A percentile compares a stretch with the other conserved stretches of the same genome.
Conservation (phyloP, 345 rosid species). For the Linum trigynum region DNA sequence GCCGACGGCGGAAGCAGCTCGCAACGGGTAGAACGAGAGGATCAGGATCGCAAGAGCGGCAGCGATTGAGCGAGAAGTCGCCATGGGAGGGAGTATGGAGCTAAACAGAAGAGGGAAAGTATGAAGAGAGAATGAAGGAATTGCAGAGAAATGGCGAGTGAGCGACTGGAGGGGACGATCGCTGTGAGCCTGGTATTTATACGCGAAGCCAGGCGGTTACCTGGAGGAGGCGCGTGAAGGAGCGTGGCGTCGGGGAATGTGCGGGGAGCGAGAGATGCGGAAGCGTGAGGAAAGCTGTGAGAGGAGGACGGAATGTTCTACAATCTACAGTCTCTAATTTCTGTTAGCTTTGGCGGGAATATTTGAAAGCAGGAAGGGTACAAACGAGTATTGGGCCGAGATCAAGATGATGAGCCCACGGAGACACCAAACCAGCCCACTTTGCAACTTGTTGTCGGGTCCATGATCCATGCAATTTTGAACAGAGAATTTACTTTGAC, state of each 20-base stretch:
- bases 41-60: conserved; percentile 11
- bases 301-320: neutral
- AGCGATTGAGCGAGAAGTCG: conserved; percentile 3
- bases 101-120: neutral
- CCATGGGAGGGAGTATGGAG: conserved; percentile 20
- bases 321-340: neutral
- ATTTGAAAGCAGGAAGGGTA: too few relatives aligned
- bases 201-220: neutral
- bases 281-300: neutral
- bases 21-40: conserved; percentile 6
- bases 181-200: neutral
- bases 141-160: neutral
- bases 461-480: too few relatives aligned
- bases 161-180: neutral
- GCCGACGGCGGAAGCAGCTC: too few relatives aligned
- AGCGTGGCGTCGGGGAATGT: conserved; percentile 6
- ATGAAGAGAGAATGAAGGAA: neutral
- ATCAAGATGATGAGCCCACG: too few relatives aligned
- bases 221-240: conserved; percentile 1
- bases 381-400: too few relatives aligned
- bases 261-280: neutral
- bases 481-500: too few relatives aligned
- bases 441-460: too few relatives aligned
- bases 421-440: too few relatives aligned
- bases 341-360: too few relatives aligned